Base-by-base conservation (phyloP, 1,284 basidiomycete genomes). In the Pascua guehoae region DNA sequence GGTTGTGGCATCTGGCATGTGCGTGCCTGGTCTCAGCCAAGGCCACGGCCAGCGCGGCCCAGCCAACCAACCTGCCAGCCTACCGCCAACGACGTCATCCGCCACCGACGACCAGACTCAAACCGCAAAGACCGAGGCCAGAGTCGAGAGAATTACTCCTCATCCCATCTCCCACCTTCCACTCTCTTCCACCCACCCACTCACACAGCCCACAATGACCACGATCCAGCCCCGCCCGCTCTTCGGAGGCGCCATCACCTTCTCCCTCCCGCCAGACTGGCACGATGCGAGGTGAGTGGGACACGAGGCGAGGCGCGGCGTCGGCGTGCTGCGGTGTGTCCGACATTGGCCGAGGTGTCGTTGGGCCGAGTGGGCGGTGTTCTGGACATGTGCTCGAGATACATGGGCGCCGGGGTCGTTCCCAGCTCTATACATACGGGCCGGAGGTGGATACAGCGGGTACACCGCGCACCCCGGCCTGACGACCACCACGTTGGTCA, bases 281-380 rank as follows among this genome's bases (percentile, higher is more conserved):
- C 73, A 90, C 55, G 94, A 98, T 78, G 91, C 88, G 51, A 91
- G 91, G 94, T 95, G 79, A 66, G 89, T 80, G 12, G 1, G n/a
- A n/a, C n/a, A n/a, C n/a, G n/a, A 32, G 7, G 24, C 24, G 24
- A 32, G 24, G 24, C 7, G 24, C 24, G n/a, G n/a, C n/a, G n/a
- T 32, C 7, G 43, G 15, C 39, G 17, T 4, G 36, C 41, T 12
- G 4, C 18, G 18, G 12, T 37, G 41, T 24, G 39, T 17, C 9
- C 47, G 7, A 14, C 12, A 16, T 16, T 14, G 37, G 5, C 18
- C 14, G 46, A 37, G n/a, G n/a, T n/a, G 37, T 48, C 37, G 47
- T 38, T 18, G 40, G 18, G 15, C 32, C 17, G 8, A 37, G 46
- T 18, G 36, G 46, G 3, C 24, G 24, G 24, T 32, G 24, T 3